Evolutionary conservation across 2,329 filamentous ascomycete species (phyloP).

Genomic region (Lecanicillium sp.): DNA sequence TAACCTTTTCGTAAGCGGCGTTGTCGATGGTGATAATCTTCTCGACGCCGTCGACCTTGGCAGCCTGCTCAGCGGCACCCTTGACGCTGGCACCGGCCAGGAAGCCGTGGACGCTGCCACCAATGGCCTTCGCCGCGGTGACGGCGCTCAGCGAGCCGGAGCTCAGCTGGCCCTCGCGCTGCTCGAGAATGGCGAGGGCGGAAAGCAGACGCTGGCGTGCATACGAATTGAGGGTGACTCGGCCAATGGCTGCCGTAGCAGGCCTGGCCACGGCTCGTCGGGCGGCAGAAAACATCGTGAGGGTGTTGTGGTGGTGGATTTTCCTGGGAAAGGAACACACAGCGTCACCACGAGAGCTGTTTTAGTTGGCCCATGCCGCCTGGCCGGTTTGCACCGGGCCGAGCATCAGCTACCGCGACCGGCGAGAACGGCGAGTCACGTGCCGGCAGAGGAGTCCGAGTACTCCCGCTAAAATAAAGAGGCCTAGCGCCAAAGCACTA

Average conservation of each 20-base stretch:
- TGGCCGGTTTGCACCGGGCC: conserved; percentile 13
- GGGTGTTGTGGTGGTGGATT: not conserved
- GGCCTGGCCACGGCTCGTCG: conserved; percentile 24
- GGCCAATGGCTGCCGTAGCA: conserved; percentile 23
- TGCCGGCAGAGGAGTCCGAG: not conserved
- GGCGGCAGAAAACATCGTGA: conserved; percentile 27
- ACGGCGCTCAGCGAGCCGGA: conserved; percentile 76
- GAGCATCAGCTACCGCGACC: conserved; percentile 2
- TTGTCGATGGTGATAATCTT: conserved; percentile 90
- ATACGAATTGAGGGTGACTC: conserved; percentile 25
- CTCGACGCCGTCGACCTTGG: conserved; percentile 83
- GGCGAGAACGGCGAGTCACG: conserved; percentile 14
- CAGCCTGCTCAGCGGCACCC: conserved; percentile 70
- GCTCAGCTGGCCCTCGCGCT: conserved; percentile 83
- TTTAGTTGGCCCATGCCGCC: not conserved
- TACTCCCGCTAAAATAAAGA: not conserved
- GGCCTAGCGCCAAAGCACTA: too few species aligned
- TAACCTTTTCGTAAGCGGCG: conserved; percentile 83
- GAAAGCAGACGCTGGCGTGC: conserved; percentile 58
- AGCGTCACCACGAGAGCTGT: conserved; percentile 3
- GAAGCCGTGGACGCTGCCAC: conserved; percentile 79
- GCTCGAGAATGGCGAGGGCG: conserved; percentile 86
- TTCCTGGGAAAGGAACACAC: not conserved
- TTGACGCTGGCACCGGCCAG: conserved; percentile 77
- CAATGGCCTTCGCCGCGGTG: conserved; percentile 79